Conservation (phyloP, 2,329 filamentous ascomycete species). For the Fusarium verticillioides region DNA sequence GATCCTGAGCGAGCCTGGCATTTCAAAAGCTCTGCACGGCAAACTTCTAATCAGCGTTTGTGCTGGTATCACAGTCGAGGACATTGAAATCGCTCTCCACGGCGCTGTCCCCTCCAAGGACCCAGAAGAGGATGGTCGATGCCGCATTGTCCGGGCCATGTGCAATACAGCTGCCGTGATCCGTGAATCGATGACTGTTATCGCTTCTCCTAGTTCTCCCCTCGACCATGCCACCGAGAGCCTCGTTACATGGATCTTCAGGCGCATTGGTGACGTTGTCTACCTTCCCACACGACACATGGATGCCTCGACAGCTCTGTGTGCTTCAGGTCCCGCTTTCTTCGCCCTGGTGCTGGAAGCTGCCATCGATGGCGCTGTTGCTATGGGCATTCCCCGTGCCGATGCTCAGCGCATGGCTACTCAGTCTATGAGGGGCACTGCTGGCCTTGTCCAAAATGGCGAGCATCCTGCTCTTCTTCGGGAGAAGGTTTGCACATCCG, state of each 20-base stretch:
- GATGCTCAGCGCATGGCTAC: constrained; percentile 83
- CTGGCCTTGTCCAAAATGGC: constrained; percentile 73
- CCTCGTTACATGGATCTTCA: constrained; percentile 82
- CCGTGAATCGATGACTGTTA: constrained; percentile 84
- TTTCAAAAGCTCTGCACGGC: constrained; percentile 77
- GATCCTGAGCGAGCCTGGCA: constrained; percentile 74
- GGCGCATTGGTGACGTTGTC: constrained; percentile 75
- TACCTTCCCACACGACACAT: constrained; percentile 74
- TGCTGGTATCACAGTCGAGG: constrained; percentile 77
- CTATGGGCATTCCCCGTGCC: constrained; percentile 78
- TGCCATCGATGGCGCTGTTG: constrained; percentile 79
- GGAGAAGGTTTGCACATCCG: constrained; percentile 82
- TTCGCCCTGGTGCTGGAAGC: constrained; percentile 81
- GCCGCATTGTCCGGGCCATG: constrained; percentile 80
- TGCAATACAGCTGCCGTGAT: constrained; percentile 86
- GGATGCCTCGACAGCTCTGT: constrained; percentile 79
- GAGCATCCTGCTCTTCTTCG: constrained; percentile 80
- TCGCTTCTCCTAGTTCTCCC: constrained; percentile 71
- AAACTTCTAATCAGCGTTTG: constrained; percentile 87
- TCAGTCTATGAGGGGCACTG: constrained; percentile 80
- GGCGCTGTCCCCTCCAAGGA: constrained; percentile 61
- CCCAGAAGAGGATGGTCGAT: constrained; percentile 60
- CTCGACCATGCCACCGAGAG: constrained; percentile 62
- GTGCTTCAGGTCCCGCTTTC: constrained; percentile 80
- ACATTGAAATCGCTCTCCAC: constrained; percentile 75